A percentile compares a stretch with the other conserved stretches of the same genome.
Evolutionary conservation across 768 basidiomycete species (phyloP).

Genomic region (Tricholoma hemisulphureum): DNA sequence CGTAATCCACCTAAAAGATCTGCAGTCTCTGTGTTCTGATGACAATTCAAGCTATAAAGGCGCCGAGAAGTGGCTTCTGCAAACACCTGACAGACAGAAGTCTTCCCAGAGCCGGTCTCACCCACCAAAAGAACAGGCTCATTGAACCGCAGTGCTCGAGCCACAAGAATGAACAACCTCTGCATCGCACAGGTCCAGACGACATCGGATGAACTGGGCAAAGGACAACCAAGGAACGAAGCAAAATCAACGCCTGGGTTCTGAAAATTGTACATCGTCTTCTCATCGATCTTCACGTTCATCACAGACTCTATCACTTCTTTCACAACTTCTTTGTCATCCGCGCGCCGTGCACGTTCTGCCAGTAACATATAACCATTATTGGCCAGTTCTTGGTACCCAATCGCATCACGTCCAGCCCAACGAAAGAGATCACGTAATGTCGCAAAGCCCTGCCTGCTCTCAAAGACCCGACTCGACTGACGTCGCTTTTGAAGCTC

Average conservation of each 20-base stretch:
- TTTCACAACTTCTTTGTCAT: conserved; percentile 88
- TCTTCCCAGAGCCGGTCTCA: conserved; percentile 97
- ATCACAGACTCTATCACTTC: conserved; percentile 89
- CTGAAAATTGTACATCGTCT: conserved; percentile 60
- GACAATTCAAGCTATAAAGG: conserved; percentile 84
- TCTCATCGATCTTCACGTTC: conserved; percentile 81
- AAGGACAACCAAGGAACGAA: conserved; percentile 53
- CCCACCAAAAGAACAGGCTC: conserved; percentile 96
- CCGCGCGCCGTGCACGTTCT: conserved; percentile 79
- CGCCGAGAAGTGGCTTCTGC: conserved; percentile 61
- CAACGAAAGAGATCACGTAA: conserved; percentile 96
- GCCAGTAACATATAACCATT: conserved; percentile 98
- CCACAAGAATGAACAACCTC: conserved; percentile 79
- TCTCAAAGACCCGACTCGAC: conserved; percentile 90
- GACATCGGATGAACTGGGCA: conserved; percentile 50
- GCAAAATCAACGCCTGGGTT: conserved; percentile 38
- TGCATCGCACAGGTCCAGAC: conserved; percentile 96
- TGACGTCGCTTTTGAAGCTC: conserved; percentile 93
- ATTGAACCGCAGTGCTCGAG: conserved; percentile 83
- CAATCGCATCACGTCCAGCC: conserved; percentile 87
- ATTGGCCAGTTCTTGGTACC: conserved; percentile 90
- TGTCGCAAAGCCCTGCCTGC: conserved; percentile 95
- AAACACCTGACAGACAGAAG: conserved; percentile 90
- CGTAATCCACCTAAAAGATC: conserved; percentile 93
- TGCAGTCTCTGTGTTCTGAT: conserved; percentile 97